Conservation (phyloP, 495 filamentous ascomycete genomes). For the Penicillium alfredii region DNA sequence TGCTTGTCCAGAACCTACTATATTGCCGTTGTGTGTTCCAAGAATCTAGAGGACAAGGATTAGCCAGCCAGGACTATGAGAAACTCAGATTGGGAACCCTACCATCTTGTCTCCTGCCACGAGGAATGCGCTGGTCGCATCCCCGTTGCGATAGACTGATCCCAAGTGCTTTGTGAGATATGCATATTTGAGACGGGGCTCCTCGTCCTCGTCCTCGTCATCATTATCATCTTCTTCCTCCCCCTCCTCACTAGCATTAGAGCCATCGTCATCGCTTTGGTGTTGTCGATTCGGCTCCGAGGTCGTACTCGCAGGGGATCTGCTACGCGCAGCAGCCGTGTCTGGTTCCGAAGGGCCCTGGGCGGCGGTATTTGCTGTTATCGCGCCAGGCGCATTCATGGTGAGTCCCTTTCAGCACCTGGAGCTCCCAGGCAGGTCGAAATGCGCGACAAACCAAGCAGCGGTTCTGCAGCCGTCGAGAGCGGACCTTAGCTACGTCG, state of each 20-base stretch:
- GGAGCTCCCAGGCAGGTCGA: slow-evolving; percentile 18
- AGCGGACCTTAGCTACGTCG: no score
- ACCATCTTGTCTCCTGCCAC: slow-evolving; percentile 97
- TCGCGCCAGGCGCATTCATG: slow-evolving; percentile 44
- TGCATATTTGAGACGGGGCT: slow-evolving; percentile 89
- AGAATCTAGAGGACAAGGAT: slow-evolving; percentile 55
- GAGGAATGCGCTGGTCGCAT: slow-evolving; percentile 84
- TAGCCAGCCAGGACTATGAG: no score
- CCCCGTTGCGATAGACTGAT: slow-evolving; percentile 84
- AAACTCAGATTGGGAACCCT: no score
- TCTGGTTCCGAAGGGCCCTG: slow-evolving; percentile 16
- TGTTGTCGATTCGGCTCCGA: slow-evolving; percentile 16
- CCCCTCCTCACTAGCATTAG: slow-evolving; percentile 29
- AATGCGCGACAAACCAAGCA: slow-evolving; percentile 18
- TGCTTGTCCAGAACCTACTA: slow-evolving; percentile 54
- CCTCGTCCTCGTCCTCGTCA: slow-evolving; percentile 89
- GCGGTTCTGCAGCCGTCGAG: slow-evolving; percentile 14
- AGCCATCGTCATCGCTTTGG: slow-evolving; percentile 15
- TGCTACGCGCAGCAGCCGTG: slow-evolving; percentile 16
- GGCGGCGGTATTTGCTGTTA: slow-evolving; percentile 21
- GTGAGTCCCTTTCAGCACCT: slow-evolving; percentile 30
- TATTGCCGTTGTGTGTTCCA: slow-evolving; percentile 95
- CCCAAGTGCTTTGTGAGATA: slow-evolving; percentile 73
- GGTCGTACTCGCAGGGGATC: slow-evolving; percentile 16
- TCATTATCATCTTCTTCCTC: slow-evolving; percentile 59